Evolutionary conservation across 2,329 filamentous ascomycete genomes (phyloP).

Genomic region (Aschersonia sp.): DNA sequence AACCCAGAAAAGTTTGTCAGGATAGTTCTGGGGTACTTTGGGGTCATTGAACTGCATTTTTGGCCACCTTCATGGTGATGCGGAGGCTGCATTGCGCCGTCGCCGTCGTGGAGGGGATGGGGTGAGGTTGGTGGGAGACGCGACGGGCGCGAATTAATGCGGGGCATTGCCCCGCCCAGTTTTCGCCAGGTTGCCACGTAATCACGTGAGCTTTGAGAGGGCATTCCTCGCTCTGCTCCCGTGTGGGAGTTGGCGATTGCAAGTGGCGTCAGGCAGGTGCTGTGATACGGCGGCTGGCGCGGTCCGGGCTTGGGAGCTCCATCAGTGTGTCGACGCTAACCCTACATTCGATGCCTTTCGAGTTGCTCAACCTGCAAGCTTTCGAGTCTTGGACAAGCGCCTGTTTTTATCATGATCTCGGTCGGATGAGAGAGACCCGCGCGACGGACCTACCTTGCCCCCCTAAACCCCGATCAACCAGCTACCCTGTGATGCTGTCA

Average conservation of each 20-base stretch:
- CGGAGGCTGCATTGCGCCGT: constrained; percentile 3
- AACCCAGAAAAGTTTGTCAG: constrained; percentile 10
- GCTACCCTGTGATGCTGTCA: too few species aligned
- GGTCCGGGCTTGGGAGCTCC: too few species aligned
- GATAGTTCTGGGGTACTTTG: background rate
- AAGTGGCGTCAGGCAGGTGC: background rate
- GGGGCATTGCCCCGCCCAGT: constrained; percentile 15
- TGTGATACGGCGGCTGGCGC: background rate
- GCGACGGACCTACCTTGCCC: too few species aligned
- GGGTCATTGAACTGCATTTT: constrained; percentile 5
- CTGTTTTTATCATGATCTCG: too few species aligned
- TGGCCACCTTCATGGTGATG: constrained; percentile 14
- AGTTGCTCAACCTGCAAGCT: too few species aligned
- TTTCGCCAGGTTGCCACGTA: constrained; percentile 26
- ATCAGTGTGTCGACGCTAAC: too few species aligned
- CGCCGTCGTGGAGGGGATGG: constrained; percentile 20
- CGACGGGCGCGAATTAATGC: constrained; percentile 26
- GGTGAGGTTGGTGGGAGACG: constrained; percentile 27
- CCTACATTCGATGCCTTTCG: too few species aligned
- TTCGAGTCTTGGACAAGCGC: too few species aligned
- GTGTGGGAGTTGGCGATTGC: background rate
- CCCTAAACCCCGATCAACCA: too few species aligned
- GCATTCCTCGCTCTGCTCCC: too few species aligned
- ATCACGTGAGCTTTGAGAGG: constrained; percentile 21
- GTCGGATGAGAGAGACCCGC: too few species aligned